Conservation (phyloP, 2,329 filamentous ascomycete species). For the Aspergillus unguis region DNA sequence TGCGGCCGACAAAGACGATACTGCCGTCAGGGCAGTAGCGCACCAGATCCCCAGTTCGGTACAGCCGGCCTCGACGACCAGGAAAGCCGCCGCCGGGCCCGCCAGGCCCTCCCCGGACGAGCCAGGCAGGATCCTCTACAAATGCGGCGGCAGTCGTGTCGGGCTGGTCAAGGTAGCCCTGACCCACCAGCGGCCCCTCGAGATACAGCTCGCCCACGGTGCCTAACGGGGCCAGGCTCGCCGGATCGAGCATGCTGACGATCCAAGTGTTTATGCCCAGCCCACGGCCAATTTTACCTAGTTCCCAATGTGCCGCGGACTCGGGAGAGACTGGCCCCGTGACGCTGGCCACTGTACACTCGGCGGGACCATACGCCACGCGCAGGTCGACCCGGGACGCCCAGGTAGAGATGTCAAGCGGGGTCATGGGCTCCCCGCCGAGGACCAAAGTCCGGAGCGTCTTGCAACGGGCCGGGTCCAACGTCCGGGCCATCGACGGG, state of each 20-base stretch:
- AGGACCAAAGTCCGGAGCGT: background rate
- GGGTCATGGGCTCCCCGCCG: background rate
- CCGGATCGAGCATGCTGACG: constrained; percentile 1
- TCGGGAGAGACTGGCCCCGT: no score
- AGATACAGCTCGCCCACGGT: constrained; percentile 13
- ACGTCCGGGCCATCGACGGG: constrained; percentile 46
- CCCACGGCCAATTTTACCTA: background rate
- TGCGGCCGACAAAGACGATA: background rate
- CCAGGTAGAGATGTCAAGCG: background rate
- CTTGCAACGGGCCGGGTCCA: no score
- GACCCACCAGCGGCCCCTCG: constrained; percentile 17
- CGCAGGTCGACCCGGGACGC: background rate
- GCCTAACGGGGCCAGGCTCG: constrained; percentile 13
- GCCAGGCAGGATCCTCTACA: constrained; percentile 22
- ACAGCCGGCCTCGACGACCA: constrained; percentile 1
- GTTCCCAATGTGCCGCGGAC: background rate
- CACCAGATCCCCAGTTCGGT: constrained; percentile 16
- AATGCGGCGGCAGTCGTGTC: constrained; percentile 23
- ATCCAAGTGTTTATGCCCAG: constrained; percentile 1
- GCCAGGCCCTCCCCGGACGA: background rate
- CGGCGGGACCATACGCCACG: background rate
- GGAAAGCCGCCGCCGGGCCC: background rate
- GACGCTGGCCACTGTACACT: background rate
- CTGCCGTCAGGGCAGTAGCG: background rate
- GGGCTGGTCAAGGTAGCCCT: constrained; percentile 37